Evolutionary conservation across 2,329 filamentous ascomycete species (phyloP), one percentile per base, ranked within the genome.

Genomic region (Nemania bipapillata): DNA sequence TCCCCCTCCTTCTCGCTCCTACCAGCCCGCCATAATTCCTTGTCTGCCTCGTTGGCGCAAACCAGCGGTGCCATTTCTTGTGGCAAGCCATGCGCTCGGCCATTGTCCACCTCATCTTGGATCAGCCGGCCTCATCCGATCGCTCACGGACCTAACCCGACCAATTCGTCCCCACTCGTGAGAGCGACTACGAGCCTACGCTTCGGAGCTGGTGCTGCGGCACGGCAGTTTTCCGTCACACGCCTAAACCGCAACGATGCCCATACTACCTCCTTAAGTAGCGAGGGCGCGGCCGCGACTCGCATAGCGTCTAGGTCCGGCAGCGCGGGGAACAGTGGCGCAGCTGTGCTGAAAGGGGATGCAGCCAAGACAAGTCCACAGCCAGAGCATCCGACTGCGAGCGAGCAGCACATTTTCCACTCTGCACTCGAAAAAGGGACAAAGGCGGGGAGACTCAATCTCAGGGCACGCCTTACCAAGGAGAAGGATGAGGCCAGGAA

Each of bases 391-490:
- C 32, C 42, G 11, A 15, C 52, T 66, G 80, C 32, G 81, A 82
- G 17, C 87, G 88, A 53, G 83, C 32, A 88, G 62, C 87, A 90
- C 32, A 81, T 84, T 66, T 88, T 85, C 24, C 93, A 94, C 77
- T 86, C 86, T 71, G 85, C 88, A 74, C 94, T 92, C 66, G 95
- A 97, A 78, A 95, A 91, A 80, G 96, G 94, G 37, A 88, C 90
- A 12, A 90, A 93, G 76, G 96, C 94, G 11, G 92, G 94, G 2
- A 91, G 98, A 77, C 86, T 99, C 74, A 97, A 99, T 78, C 84
- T 98, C 74, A 90, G 91, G 71, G 96, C 96, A 15, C 92, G 92
- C 72, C 84, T 99, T 57, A 93, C 92, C 53, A 97, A 94, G 78
- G 93, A 96, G 72, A 91, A 92, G 22, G 89, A 89, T 74, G 79